Evolutionary conservation across 2,329 filamentous ascomycete species (phyloP).

Genomic region (Ramichloridium luteum): DNA sequence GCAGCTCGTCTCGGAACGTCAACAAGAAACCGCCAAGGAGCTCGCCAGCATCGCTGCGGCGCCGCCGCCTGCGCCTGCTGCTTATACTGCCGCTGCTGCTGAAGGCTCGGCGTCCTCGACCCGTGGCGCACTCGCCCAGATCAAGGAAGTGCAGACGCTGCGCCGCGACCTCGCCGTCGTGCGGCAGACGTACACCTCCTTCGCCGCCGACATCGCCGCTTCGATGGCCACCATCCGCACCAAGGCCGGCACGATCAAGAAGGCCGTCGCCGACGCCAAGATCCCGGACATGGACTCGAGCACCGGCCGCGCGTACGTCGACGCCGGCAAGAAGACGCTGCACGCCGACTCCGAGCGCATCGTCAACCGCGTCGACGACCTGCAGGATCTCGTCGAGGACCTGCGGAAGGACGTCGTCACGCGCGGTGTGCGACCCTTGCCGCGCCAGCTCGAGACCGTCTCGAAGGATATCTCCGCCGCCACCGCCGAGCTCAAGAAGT

Average conservation of each 20-base stretch:
- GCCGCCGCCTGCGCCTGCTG: conserved; percentile 26
- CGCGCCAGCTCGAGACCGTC: conserved; percentile 77
- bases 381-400: conserved; percentile 95
- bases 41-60: conserved; percentile 55
- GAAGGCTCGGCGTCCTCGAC: conserved; percentile 18
- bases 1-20: conserved; percentile 77
- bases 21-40: conserved; percentile 80
- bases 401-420: conserved; percentile 92
- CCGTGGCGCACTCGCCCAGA: conserved; percentile 44
- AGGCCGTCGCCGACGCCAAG: conserved; percentile 55
- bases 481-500: conserved; percentile 77
- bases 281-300: conserved; percentile 63
- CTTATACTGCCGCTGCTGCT: conserved; percentile 19
- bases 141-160: conserved; percentile 68
- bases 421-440: conserved; percentile 80
- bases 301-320: conserved; percentile 75
- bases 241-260: conserved; percentile 74
- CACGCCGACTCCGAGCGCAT: conserved; percentile 80
- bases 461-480: conserved; percentile 75
- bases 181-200: conserved; percentile 84
- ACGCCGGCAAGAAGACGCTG: conserved; percentile 73
- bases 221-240: conserved; percentile 74
- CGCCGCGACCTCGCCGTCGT: conserved; percentile 82
- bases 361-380: conserved; percentile 82
- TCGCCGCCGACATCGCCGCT: conserved; percentile 74